Evolutionary conservation across 1,284 basidiomycete genomes (phyloP), one percentile per base, ranked within the genome.

Genomic region (Fereydounia khargensis): DNA sequence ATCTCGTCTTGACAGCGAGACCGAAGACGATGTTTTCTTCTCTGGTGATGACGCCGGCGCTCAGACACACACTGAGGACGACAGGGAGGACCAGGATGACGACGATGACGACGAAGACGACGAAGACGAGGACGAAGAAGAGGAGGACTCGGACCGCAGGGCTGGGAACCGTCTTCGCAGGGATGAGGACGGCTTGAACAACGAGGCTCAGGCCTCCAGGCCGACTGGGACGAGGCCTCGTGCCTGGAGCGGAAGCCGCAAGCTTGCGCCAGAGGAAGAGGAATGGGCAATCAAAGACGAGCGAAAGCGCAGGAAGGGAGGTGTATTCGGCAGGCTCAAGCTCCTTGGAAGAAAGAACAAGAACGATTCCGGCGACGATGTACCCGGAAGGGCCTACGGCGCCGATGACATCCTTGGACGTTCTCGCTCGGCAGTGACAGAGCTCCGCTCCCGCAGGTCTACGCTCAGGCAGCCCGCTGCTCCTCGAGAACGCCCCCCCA

Each of bases 381-480:
- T 16, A 32, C 31, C 36, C 40, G 34, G 7, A 23, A 30, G 49
- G 46, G 18, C 18, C 14, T 47, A 55, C 32, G 51, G 57, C n/a
- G 40, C 50, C 31, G 50, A 57, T 19, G 44, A 51, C 9, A 50
- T 62, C 13, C 53, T 62, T 9, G 59, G 59, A 3, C 59, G 59
- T 20, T 57, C 59, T 10, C 56, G 47, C 13, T 48, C 54, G 24
- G 59, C 59, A 28, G 54, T 57, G 1, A 50, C 45, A 9, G 59
- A 62, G 32, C 54, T 62, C 13, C 53, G 59, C 16, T 57, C 46
- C 32, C 59, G 59, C 20, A 55, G 51, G 41, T n/a, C n/a, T n/a
- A n/a, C n/a, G n/a, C n/a, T n/a, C n/a, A n/a, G n/a, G n/a, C n/a
- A n/a, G n/a, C n/a, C n/a, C n/a, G n/a, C n/a, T n/a, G n/a, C n/a